Evolutionary conservation across 306 rosid genomes (phyloP).

Genomic region (Vicia sativa): DNA sequence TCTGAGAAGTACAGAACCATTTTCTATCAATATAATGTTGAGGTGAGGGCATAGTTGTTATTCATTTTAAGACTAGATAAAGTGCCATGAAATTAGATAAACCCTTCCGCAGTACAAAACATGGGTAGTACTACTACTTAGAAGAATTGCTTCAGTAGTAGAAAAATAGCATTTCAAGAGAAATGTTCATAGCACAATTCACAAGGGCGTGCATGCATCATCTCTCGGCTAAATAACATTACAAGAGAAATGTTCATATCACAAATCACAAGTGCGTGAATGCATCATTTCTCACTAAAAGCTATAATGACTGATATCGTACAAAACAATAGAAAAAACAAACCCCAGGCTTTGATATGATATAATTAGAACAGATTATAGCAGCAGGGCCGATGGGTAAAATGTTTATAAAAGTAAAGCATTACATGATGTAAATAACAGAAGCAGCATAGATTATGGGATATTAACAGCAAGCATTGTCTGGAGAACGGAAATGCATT

Average conservation of each 20-base stretch:
- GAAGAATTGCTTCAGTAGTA: background rate
- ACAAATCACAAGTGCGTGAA: background rate
- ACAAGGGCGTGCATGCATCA: background rate
- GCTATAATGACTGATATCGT: conserved; percentile 18
- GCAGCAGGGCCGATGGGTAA: background rate
- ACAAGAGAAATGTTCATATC: background rate
- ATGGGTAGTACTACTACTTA: background rate
- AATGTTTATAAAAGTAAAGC: conserved; percentile 22
- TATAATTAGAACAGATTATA: conserved; percentile 13
- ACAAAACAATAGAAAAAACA: conserved; percentile 10
- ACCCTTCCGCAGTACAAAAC: background rate
- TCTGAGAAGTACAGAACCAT: background rate
- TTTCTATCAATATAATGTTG: conserved; percentile 16
- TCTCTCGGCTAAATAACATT: background rate
- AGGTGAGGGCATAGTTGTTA: conserved; percentile 22
- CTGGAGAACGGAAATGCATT: background rate
- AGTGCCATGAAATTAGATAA: conserved; percentile 3
- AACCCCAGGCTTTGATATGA: conserved; percentile 1
- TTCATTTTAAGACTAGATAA: conserved; percentile 12
- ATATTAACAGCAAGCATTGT: conserved; percentile 23
- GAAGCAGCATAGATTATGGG: background rate
- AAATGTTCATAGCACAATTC: background rate
- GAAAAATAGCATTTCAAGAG: background rate
- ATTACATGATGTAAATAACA: background rate
- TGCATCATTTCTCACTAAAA: background rate